Percentiles rank a stretch among this genome's conserved stretches.
phyloP scores from a whole-genome alignment of 257 asterid species.

The Voacanga thouarsii region DNA sequence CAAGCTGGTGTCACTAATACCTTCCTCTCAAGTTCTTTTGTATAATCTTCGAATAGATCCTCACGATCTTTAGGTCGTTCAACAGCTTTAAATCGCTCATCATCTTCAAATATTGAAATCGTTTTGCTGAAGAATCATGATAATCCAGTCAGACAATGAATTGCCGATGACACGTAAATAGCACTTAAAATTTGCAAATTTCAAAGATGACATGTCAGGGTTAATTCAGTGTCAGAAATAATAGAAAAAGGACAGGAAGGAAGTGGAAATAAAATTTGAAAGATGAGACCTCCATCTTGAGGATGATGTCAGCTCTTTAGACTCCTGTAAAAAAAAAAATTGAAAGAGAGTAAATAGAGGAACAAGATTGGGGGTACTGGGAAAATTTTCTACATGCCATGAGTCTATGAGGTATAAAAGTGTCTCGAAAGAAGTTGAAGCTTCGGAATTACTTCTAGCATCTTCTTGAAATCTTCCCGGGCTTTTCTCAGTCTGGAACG shows the following conservation, averaged over 20 bases:
- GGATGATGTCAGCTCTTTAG: conserved; percentile 64
- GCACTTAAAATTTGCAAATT: neutral
- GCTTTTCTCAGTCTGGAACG: conserved; percentile 77
- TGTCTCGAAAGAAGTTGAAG: neutral
- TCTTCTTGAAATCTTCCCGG: conserved; percentile 73
- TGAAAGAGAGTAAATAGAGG: conserved; percentile 3
- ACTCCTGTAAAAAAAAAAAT: conserved; percentile 53
- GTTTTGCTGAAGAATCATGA: conserved; percentile 59
- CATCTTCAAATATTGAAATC: conserved; percentile 63
- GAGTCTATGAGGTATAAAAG: too few species aligned
- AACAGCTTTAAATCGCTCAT: conserved; percentile 80
- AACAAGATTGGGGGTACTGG: neutral
- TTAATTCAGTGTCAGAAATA: conserved; percentile 5
- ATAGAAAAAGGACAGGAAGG: conserved; percentile 10
- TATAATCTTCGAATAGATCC: conserved; percentile 73
- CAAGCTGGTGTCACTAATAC: conserved; percentile 28
- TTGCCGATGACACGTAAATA: conserved; percentile 12
- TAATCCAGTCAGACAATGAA: conserved; percentile 22
- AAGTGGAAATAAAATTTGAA: conserved; percentile 2
- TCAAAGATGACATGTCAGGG: neutral
- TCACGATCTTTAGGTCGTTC: conserved; percentile 82
- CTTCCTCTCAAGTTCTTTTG: conserved; percentile 75
- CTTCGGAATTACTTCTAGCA: conserved; percentile 66
- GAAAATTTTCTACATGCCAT: neutral
- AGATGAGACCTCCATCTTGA: conserved; percentile 74